Base-by-base conservation (phyloP, 2,329 filamentous ascomycete species). In the Colletotrichum tanaceti region DNA sequence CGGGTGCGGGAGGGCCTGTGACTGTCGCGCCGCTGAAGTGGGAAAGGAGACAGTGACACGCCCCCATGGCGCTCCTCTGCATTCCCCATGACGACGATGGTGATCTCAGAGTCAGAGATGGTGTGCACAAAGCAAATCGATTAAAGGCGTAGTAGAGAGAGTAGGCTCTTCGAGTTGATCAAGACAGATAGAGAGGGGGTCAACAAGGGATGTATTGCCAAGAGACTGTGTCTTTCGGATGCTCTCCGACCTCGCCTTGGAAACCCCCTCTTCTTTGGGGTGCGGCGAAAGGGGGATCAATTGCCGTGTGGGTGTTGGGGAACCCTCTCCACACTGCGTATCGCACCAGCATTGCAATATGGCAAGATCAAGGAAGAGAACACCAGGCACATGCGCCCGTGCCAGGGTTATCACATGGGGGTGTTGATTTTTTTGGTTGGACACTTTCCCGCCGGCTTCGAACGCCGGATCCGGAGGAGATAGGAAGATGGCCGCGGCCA, bases 191-290 rank as follows among this genome's bases (percentile, higher is more conserved):
- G 18, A 39, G 44, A 46, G 58, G 39, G 10, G n/a, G n/a, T n/a
- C 41, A 32, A 18, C 22, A 43, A 43, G 47, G 9, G 18, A 52
- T 28, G 22, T 41, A 55, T 14, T 59, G 54, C 49, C 54, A 43
- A 59, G 43, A 50, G n/a, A 39, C 63, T n/a, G 47, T n/a, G 47
- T 49, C 38, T 10, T 54, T 65, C 61, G 61, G 54, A 28, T 47
- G 43, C 39, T 24, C 24, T 68, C 65, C 61, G 65, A 65, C 61
- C 13, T 68, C 54, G 61, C 65, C 39, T 41, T n/a, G 22, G 50
- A 47, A n/a, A n/a, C n/a, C 61, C 61, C 64, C 61, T 53, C 52
- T 59, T 58, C 54, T 54, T 32, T 39, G 46, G 64, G 54, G 61
- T 58, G 38, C 46, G 64, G 46, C 32, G 41, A n/a, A 18, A 28